Evolutionary conservation across 495 filamentous ascomycete species (phyloP).

Genomic region (Penicillium simplicissimum): DNA sequence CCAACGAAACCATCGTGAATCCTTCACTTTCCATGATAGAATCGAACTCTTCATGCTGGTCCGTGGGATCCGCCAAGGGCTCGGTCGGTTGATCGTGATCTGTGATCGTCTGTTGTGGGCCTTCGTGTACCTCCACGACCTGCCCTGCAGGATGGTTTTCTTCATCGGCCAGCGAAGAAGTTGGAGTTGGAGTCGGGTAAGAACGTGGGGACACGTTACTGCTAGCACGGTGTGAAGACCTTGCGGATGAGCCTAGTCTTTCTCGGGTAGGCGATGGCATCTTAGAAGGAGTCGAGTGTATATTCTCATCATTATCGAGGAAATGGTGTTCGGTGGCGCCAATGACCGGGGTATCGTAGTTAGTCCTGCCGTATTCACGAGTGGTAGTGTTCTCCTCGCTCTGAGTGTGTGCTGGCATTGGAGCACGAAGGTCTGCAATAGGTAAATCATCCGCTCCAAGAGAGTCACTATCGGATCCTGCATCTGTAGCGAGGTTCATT

Average conservation of each 20-base stretch:
- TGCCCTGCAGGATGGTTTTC: constrained; percentile 24
- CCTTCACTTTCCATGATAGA: constrained; percentile 61
- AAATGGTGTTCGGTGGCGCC: constrained; percentile 34
- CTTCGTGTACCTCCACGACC: background rate
- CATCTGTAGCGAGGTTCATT: constrained; percentile 29
- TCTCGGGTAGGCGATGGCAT: constrained; percentile 41
- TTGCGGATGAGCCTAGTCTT: constrained; percentile 27
- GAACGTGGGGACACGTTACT: constrained; percentile 38
- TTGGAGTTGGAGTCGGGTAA: constrained; percentile 45
- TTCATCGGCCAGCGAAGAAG: constrained; percentile 44
- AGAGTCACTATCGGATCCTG: constrained; percentile 30
- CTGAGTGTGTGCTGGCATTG: constrained; percentile 10
- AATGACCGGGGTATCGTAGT: constrained; percentile 35
- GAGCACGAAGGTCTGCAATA: constrained; percentile 22
- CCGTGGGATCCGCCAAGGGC: constrained; percentile 37
- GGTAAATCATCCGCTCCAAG: constrained; percentile 30
- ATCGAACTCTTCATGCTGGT: constrained; percentile 51
- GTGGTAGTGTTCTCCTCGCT: constrained; percentile 1
- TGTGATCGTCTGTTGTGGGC: background rate
- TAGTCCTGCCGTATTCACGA: constrained; percentile 25
- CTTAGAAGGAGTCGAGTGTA: constrained; percentile 45
- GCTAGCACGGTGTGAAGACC: constrained; percentile 34
- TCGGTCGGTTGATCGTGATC: constrained; percentile 11
- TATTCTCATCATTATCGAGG: constrained; percentile 31
- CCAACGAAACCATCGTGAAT: constrained; percentile 60